Conservation (phyloP, 495 filamentous ascomycete species). For the Aspergillus olivimuriae region DNA sequence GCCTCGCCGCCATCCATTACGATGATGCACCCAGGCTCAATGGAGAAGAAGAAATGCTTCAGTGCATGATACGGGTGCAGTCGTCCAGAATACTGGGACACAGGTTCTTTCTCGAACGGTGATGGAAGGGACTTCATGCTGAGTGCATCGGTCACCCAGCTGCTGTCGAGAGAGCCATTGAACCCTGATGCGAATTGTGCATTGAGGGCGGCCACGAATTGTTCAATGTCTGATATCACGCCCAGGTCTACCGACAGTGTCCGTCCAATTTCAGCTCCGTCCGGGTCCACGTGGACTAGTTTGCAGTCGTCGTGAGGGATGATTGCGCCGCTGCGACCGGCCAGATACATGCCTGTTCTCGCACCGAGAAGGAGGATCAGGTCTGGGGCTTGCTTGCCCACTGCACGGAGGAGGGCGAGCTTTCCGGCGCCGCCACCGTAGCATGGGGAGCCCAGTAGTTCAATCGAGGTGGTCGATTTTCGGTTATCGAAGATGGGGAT, state of each 20-base stretch:
- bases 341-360: slow-evolving; percentile 25
- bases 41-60: slow-evolving; percentile 13
- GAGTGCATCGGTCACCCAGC: slow-evolving; percentile 14
- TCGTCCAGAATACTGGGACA: slow-evolving; percentile 4
- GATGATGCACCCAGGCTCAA: slow-evolving; percentile 21
- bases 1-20: slow-evolving; percentile 23
- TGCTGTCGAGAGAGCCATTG: slow-evolving; percentile 5
- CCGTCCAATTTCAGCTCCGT: slow-evolving; percentile 21
- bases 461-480: slow-evolving; percentile 11
- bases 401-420: slow-evolving; percentile 8
- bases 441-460: slow-evolving; percentile 7
- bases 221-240: slow-evolving; percentile 17
- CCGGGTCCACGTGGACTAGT: slow-evolving; percentile 21
- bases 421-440: slow-evolving; percentile 9
- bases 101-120: slow-evolving; percentile 16
- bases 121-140: slow-evolving; percentile 8
- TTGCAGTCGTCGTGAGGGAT: slow-evolving; percentile 19
- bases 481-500: slow-evolving; percentile 21
- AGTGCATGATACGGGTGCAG: slow-evolving; percentile 25
- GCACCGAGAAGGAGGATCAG: slow-evolving; percentile 21
- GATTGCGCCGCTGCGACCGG: slow-evolving; percentile 17
- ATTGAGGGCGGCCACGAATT: slow-evolving; percentile 14
- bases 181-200: not conserved
- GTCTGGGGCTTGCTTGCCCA: slow-evolving; percentile 11
- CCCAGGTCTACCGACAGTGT: slow-evolving; percentile 19